Evolutionary conservation across 192 early-diverging fungal species (phyloP), one percentile per base, ranked within the genome.

Genomic region (Coemansia sp.): DNA sequence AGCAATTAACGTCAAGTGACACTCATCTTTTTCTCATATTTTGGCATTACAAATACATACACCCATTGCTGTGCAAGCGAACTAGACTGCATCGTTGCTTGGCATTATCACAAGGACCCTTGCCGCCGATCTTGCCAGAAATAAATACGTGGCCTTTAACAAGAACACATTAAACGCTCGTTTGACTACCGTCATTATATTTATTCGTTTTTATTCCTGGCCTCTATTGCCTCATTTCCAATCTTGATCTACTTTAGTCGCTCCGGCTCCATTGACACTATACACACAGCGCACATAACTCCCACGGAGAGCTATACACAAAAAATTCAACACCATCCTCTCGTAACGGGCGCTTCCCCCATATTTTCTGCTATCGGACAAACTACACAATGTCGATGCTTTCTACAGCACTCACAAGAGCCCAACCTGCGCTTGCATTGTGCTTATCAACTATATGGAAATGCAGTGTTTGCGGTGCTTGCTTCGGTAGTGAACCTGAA

Each of bases 401-500:
- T 31, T 5, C 58, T 23, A 56, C 39, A 35, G 25, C 30, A 37
- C 37, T 52, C 40, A 10, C 67, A 30, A 45, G 49, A 20, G 39
- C 43, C 15, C 51, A 28, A 23, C 25, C 57, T 12, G 46, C 52
- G n/a, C 48, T 70, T 15, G 26, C 58, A 15, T 37, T 55, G n/a
- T 60, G 58, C 59, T 56, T 59, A 26, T 66, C 74, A 31, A 66
- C 70, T 8, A 51, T 76, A 43, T 81, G 79, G 79, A 75, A 76
- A 37, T 81, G 79, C 70, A 81, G 79, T 45, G 79, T 81, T 7
- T 81, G 79, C 45, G 79, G 74, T 21, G 57, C 59, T 21, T 73
- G 70, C 52, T 81, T 81, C 59, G 61, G 68, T 30, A 81, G 64
- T 52, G 74, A 81, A 45, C 21, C 60, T 9, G 62, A 68, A 16